A percentile compares a stretch with the other conserved stretches of the same genome.
Conservation (phyloP, 2,329 filamentous ascomycete species). For the Trichophyton rubrum region DNA sequence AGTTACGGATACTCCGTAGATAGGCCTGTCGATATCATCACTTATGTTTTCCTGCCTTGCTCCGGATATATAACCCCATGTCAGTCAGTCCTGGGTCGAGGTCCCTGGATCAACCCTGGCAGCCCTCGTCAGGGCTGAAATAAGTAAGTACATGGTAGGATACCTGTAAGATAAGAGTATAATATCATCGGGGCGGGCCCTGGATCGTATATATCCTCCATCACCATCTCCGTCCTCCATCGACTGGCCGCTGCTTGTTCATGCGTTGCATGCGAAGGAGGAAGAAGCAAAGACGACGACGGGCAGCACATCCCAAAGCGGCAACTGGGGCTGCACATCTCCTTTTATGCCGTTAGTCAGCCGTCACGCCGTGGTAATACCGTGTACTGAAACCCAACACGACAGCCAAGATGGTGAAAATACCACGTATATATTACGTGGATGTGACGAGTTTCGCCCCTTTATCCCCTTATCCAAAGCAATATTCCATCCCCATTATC, state of each 20-base stretch:
- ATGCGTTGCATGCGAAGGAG: neutral
- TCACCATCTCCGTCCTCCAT: neutral
- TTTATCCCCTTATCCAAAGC: neutral
- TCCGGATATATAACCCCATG: slow-evolving; percentile 2
- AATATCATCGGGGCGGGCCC: neutral
- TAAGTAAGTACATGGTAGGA: neutral
- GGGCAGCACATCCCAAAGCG: neutral
- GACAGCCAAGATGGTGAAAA: neutral
- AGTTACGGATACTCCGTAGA: no score
- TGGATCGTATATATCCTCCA: neutral
- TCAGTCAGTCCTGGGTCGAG: neutral
- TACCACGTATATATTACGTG: neutral
- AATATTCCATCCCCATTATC: no score
- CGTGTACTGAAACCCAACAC: neutral
- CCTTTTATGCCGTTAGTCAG: neutral
- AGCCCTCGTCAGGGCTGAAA: neutral
- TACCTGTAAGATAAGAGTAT: neutral
- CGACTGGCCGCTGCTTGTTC: neutral
- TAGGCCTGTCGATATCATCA: no score
- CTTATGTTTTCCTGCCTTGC: neutral
- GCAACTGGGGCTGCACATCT: neutral
- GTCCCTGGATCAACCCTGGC: neutral
- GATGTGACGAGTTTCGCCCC: neutral
- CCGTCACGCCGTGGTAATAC: neutral
- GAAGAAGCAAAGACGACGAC: neutral